These are phyloP conservation scores for Gyromitra esculenta DNA, from an alignment of 2,329 filamentous ascomycete species.

Conservation along the genomic window DNA sequence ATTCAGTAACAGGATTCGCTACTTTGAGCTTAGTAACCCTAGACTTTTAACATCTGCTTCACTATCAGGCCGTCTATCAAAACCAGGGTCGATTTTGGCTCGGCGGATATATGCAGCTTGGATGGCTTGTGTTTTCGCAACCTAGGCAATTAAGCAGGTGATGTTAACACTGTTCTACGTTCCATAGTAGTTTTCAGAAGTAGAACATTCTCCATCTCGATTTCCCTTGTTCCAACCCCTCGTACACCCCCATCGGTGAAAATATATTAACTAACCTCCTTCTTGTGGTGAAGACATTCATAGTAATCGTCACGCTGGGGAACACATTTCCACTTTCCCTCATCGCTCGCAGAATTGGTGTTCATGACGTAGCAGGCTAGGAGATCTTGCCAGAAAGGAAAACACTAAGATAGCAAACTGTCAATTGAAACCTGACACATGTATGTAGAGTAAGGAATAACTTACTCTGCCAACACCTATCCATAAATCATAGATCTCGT, in stretches of 20 bases:
- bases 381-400: conserved; percentile 99
- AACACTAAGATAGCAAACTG: conserved; percentile 68
- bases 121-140: conserved; percentile 51
- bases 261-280: conserved; percentile 77
- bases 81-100: conserved; percentile 41
- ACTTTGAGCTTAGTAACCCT: conserved; percentile 41
- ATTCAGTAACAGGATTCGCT: neutral
- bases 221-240: neutral
- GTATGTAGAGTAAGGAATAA: neutral
- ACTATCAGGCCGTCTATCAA: conserved; percentile 35
- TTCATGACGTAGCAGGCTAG: conserved; percentile 98
- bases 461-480: conserved; percentile 55
- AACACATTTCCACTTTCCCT: conserved; percentile 86
- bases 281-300: conserved; percentile 98
- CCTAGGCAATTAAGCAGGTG: conserved; percentile 21
- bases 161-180: conserved; percentile 1
- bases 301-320: conserved; percentile 95
- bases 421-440: conserved; percentile 4
- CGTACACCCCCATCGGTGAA: neutral
- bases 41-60: conserved; percentile 47
- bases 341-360: conserved; percentile 74
- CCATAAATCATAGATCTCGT: conserved; percentile 3
- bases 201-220: no score
- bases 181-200: neutral
- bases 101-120: conserved; percentile 49